phyloP scores from a whole-genome alignment of 2,329 filamentous ascomycete species.

The Talaromyces pinophilus region DNA sequence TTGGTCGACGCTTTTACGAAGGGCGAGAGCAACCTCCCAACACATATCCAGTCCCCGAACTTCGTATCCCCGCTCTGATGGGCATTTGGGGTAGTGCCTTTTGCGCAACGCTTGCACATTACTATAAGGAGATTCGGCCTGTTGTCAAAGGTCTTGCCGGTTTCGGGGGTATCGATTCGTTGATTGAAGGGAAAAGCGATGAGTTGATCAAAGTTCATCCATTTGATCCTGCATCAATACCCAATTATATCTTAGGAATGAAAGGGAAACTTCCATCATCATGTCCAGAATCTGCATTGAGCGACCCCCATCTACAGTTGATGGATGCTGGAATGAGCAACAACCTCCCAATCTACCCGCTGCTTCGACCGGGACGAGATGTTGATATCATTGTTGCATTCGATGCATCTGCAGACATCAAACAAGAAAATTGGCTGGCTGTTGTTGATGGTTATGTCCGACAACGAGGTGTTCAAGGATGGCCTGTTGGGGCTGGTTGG shows the following conservation, averaged over 20 bases:
- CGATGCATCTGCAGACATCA: constrained; percentile 90
- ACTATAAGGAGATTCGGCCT: constrained; percentile 91
- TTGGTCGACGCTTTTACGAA: constrained; percentile 36
- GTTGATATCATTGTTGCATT: constrained; percentile 92
- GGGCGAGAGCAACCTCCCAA: constrained; percentile 37
- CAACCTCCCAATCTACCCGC: constrained; percentile 92
- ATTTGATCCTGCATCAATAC: constrained; percentile 85
- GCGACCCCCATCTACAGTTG: constrained; percentile 70
- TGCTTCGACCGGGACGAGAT: constrained; percentile 82
- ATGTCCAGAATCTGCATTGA: constrained; percentile 74
- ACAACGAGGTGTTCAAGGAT: constrained; percentile 87
- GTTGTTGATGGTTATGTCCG: constrained; percentile 90
- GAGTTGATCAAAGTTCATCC: constrained; percentile 91
- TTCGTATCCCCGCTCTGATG: constrained; percentile 79
- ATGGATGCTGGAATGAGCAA: constrained; percentile 99
- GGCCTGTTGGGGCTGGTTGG: constrained; percentile 96
- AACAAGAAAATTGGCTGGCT: constrained; percentile 91
- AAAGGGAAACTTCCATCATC: constrained; percentile 70
- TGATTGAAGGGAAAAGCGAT: constrained; percentile 79
- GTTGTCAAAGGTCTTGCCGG: constrained; percentile 73
- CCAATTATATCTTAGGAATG: constrained; percentile 86
- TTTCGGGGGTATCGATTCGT: constrained; percentile 73
- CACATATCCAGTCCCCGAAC: constrained; percentile 74
- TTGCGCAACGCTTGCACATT: constrained; percentile 91
- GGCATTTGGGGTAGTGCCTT: constrained; percentile 98